These are phyloP conservation scores for Dissophora globulifera DNA, from an alignment of 192 early-diverging fungal species.

Conservation along the genomic window DNA sequence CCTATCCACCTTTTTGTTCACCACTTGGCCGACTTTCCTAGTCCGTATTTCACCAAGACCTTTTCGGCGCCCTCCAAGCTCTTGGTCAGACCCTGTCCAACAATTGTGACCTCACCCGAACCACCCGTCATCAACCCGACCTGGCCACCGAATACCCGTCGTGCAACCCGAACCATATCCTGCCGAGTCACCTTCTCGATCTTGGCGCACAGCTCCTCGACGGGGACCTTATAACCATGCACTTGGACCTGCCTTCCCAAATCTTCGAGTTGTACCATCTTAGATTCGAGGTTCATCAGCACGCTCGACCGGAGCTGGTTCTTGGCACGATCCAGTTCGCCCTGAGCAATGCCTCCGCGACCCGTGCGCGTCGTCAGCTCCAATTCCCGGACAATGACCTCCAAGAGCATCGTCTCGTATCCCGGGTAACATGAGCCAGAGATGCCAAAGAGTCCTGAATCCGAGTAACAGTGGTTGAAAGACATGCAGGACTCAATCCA, in stretches of 20 bases:
- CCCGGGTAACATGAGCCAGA: slow-evolving; percentile 84
- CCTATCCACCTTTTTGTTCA: slow-evolving; percentile 9
- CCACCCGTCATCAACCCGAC: slow-evolving; percentile 64
- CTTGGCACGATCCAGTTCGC: slow-evolving; percentile 87
- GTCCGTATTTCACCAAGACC: slow-evolving; percentile 61
- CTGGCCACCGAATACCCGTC: slow-evolving; percentile 72
- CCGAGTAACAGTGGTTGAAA: slow-evolving; percentile 92
- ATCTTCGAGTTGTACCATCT: slow-evolving; percentile 95
- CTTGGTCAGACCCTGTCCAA: slow-evolving; percentile 70
- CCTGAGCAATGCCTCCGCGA: slow-evolving; percentile 56
- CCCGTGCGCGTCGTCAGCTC: slow-evolving; percentile 69
- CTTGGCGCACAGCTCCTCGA: slow-evolving; percentile 79
- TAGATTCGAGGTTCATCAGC: slow-evolving; percentile 94
- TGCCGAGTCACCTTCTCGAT: slow-evolving; percentile 82
- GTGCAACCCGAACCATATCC: slow-evolving; percentile 84
- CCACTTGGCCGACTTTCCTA: slow-evolving; percentile 57
- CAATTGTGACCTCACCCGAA: slow-evolving; percentile 70
- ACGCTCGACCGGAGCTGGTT: slow-evolving; percentile 95
- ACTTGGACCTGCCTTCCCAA: slow-evolving; percentile 86
- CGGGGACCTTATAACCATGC: slow-evolving; percentile 78
- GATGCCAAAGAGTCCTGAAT: slow-evolving; percentile 94
- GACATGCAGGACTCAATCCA: slow-evolving; percentile 96
- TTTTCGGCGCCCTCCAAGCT: slow-evolving; percentile 58
- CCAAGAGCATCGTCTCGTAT: slow-evolving; percentile 76
- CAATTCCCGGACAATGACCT: slow-evolving; percentile 87